phyloP scores from a whole-genome alignment of 306 rosid species.

The Quercus glauca region DNA sequence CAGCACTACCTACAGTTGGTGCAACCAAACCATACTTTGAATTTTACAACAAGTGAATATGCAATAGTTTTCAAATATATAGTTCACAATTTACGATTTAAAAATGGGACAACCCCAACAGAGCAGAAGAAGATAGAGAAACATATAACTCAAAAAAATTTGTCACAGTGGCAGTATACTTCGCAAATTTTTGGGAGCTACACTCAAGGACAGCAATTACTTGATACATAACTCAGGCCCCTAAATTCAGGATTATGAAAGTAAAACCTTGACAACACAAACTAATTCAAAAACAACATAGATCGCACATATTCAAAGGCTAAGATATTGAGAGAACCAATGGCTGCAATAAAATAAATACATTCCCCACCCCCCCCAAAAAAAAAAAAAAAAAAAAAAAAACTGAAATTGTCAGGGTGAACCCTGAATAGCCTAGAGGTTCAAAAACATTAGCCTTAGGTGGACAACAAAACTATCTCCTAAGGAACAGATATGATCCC shows the following conservation, averaged over 20 bases:
- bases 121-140: background rate
- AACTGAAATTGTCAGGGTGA: background rate
- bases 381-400: background rate
- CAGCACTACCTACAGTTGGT: conserved; percentile 81
- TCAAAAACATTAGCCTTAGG: background rate
- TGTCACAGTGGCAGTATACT: background rate
- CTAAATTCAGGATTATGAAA: background rate
- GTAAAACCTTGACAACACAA: background rate
- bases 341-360: too few species aligned
- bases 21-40: conserved; percentile 22
- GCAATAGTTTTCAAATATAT: conserved; percentile 1
- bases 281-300: background rate
- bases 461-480: background rate
- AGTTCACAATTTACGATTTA: background rate
- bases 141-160: background rate
- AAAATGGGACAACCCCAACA: background rate
- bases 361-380: too few species aligned
- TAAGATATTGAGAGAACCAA: background rate
- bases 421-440: background rate
- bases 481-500: background rate
- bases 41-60: background rate
- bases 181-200: background rate
- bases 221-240: background rate
- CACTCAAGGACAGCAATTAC: background rate
- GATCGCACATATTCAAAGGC: background rate